Percentiles rank a stretch among this genome's conserved stretches.
phyloP scores from a whole-genome alignment of 495 filamentous ascomycete genomes.

The Cercophora scortea region DNA sequence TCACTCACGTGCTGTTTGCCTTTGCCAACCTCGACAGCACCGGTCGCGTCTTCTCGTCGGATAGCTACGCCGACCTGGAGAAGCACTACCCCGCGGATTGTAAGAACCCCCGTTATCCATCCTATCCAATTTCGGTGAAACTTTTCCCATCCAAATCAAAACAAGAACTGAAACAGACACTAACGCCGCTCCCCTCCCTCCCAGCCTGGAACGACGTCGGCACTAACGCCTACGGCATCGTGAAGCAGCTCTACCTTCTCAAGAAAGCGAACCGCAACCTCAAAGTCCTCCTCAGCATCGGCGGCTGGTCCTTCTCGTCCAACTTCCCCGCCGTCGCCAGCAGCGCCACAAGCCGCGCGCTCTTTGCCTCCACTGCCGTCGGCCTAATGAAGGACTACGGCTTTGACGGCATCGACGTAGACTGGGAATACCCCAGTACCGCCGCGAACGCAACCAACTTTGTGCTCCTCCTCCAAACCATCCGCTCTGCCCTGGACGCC shows the following conservation, averaged over 20 bases:
- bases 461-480: constrained; percentile 60
- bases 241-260: constrained; percentile 80
- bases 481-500: constrained; percentile 55
- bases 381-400: constrained; percentile 55
- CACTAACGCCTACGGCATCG: constrained; percentile 69
- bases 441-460: constrained; percentile 58
- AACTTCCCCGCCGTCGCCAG: constrained; percentile 68
- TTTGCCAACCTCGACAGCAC: constrained; percentile 80
- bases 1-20: constrained; percentile 84
- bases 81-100: constrained; percentile 60
- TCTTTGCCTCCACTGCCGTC: constrained; percentile 60
- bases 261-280: constrained; percentile 79
- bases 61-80: constrained; percentile 55
- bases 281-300: constrained; percentile 83
- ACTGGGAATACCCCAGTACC: constrained; percentile 51
- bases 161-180: too few relatives aligned
- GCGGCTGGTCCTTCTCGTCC: constrained; percentile 80
- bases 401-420: constrained; percentile 40
- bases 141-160: too few relatives aligned
- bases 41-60: constrained; percentile 66
- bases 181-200: neutral
- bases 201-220: constrained; percentile 39
- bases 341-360: constrained; percentile 43
- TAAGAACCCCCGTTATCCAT: constrained; percentile 11
- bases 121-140: too few relatives aligned